Base-by-base conservation (phyloP, 768 basidiomycete genomes). In the Candolleomyces aberdarensis region DNA sequence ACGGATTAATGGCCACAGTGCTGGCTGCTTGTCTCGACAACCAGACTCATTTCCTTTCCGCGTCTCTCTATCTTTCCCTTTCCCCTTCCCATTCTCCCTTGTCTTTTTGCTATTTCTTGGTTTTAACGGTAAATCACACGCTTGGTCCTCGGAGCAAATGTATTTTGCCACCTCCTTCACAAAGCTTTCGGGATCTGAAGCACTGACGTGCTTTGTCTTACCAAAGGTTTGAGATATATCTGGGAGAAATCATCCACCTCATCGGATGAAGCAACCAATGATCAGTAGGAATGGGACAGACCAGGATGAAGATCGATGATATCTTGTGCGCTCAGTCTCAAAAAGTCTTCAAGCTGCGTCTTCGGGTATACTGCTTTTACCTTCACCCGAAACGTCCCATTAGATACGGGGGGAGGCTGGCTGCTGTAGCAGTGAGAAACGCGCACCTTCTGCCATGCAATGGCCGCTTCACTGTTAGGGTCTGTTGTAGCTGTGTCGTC, bases 1-100 rank as follows among this genome's bases (percentile, higher is more conserved):
- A 22, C 82, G 79, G 61, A 88, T 85, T 49, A 87, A 76, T 4
- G 85, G 85, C 86, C 85, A 86, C 8, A 83, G 73, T 7, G 84
- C 83, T 26, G 26, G 26, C 26, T 26, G 26, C 26, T 26, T 26
- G 26, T 26, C 26, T 3, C 3, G 26, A 26, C 26, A 3, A 26
- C 26, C 26, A 26, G 26, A 26, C 26, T 26, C 26, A 26, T 26
- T 26, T 26, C 26, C 26, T 26, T 26, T 26, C 26, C 26, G 26
- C 26, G 26, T 26, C 26, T 26, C 26, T 26, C 26, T 26, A 26
- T 26, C 3, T 3, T 26, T 26, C 26, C 26, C 26, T 26, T 26
- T 26, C 26, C 26, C 1, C 26, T 26, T 26, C 26, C 26, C 26
- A 26, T 26, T 26, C 26, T 26, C 26, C 26, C 26, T 26, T 26